Evolutionary conservation across 1,139 yeast species (phyloP).

Genomic region (Suhomyces bokatorum): DNA sequence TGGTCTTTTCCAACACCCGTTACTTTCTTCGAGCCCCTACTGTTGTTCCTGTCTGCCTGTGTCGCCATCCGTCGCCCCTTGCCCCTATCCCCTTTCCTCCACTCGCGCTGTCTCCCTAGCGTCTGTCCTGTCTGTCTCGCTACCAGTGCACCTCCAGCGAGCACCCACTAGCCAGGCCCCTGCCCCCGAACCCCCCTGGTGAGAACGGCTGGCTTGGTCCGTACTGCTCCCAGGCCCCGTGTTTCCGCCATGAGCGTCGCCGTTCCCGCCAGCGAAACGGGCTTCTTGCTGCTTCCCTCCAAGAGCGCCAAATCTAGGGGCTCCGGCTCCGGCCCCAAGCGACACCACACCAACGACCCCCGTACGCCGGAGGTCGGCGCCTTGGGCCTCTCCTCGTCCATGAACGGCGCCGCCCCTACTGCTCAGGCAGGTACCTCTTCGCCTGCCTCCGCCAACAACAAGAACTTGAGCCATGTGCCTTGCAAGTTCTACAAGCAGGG

Average conservation of each 20-base stretch:
- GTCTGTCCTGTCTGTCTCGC: too few relatives aligned
- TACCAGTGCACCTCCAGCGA: too few relatives aligned
- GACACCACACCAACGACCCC: constrained; percentile 6
- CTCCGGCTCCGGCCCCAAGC: constrained; percentile 4
- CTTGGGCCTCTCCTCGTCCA: constrained; percentile 5
- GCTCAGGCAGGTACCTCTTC: too few relatives aligned
- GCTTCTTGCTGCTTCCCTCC: constrained; percentile 2
- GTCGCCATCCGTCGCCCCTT: too few relatives aligned
- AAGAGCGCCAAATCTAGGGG: constrained; percentile 2
- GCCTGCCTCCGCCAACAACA: too few relatives aligned
- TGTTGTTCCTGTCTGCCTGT: too few relatives aligned
- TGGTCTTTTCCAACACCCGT: not conserved
- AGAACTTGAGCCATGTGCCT: constrained; percentile 84
- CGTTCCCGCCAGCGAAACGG: constrained; percentile 3
- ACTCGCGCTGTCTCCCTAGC: too few relatives aligned
- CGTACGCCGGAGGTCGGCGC: constrained; percentile 4
- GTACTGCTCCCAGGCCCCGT: not conserved
- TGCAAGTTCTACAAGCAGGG: constrained; percentile 92
- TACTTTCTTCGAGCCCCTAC: not conserved
- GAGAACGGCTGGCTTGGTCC: too few relatives aligned
- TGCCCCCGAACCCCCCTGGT: too few relatives aligned
- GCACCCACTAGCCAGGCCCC: not conserved
- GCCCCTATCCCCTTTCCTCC: too few relatives aligned
- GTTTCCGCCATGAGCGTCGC: constrained; percentile 7
- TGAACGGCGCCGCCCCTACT: constrained; percentile 7